phyloP scores from a whole-genome alignment of 345 rosid genomes.

The Linum trigynum region DNA sequence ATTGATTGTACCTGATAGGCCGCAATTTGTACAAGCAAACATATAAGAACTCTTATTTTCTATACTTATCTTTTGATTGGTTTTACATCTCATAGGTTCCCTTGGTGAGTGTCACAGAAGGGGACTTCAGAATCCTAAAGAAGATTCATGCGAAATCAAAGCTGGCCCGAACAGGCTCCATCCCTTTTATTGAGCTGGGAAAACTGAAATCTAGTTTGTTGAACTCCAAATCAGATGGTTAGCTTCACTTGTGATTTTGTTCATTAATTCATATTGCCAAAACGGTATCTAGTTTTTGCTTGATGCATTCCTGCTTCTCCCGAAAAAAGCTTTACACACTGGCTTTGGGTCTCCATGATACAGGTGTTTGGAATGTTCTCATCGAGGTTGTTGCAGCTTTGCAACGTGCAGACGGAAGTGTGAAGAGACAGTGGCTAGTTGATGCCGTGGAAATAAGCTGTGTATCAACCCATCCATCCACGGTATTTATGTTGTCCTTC shows the following conservation, averaged over 20 bases:
- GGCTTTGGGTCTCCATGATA: constrained; percentile 3
- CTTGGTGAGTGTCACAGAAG: constrained; percentile 30
- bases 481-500: constrained; percentile 34
- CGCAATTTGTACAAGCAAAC: neutral
- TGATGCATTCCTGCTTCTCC: neutral
- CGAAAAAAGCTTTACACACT: neutral
- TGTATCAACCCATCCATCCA: constrained; percentile 62
- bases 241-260: constrained; percentile 19
- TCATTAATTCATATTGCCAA: neutral
- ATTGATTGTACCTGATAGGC: too few relatives aligned
- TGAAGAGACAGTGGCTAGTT: constrained; percentile 76
- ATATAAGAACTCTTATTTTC: neutral
- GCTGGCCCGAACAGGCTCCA: constrained; percentile 48
- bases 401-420: constrained; percentile 53
- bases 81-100: constrained; percentile 33
- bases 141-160: constrained; percentile 69
- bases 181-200: constrained; percentile 53
- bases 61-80: neutral
- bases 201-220: constrained; percentile 49
- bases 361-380: constrained; percentile 71
- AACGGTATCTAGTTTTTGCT: neutral
- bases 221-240: constrained; percentile 52
- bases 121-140: constrained; percentile 32
- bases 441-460: constrained; percentile 84
- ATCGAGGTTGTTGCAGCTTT: constrained; percentile 64